phyloP scores from a whole-genome alignment of 73 alveolate genomes.

The Urostyla sp. region DNA sequence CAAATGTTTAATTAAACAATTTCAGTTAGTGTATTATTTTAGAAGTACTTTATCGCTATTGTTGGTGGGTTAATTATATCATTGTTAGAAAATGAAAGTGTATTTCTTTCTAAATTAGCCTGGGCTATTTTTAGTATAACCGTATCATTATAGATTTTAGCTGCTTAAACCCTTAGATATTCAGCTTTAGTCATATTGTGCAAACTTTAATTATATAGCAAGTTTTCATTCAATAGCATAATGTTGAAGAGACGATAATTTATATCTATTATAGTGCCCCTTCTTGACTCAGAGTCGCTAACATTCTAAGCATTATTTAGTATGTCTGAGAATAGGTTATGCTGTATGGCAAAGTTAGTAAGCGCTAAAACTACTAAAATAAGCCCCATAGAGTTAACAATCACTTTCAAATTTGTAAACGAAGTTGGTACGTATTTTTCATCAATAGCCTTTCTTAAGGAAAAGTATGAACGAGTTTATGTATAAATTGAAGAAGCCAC shows the following conservation, averaged over 20 bases:
- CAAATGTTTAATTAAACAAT: constrained; percentile 1
- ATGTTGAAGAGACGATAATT: constrained; percentile 22
- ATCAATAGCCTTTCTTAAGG: constrained; percentile 62
- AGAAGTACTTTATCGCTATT: constrained; percentile 21
- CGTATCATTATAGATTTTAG: not conserved
- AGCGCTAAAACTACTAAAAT: constrained; percentile 20
- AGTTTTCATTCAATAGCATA: constrained; percentile 19
- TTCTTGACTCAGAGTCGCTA: constrained; percentile 35
- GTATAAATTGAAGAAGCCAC: constrained; percentile 38
- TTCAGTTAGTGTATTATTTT: not conserved
- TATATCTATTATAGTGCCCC: constrained; percentile 27
- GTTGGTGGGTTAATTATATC: constrained; percentile 5
- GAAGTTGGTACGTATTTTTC: constrained; percentile 56
- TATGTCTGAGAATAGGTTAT: constrained; percentile 7
- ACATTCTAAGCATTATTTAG: constrained; percentile 23
- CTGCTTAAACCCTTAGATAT: not conserved
- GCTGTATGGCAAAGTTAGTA: constrained; percentile 2
- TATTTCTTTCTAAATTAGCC: not conserved
- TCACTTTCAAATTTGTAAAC: constrained; percentile 15
- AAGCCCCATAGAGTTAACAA: constrained; percentile 3
- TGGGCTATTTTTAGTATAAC: constrained; percentile 16
- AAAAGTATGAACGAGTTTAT: constrained; percentile 20
- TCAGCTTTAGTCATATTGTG: not conserved
- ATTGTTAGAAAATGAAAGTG: constrained; percentile 10
- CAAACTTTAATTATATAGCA: not conserved